These are phyloP conservation scores for Lasiodiplodia theobromae DNA, from an alignment of 2,329 filamentous ascomycete genomes.

Conservation along the genomic window DNA sequence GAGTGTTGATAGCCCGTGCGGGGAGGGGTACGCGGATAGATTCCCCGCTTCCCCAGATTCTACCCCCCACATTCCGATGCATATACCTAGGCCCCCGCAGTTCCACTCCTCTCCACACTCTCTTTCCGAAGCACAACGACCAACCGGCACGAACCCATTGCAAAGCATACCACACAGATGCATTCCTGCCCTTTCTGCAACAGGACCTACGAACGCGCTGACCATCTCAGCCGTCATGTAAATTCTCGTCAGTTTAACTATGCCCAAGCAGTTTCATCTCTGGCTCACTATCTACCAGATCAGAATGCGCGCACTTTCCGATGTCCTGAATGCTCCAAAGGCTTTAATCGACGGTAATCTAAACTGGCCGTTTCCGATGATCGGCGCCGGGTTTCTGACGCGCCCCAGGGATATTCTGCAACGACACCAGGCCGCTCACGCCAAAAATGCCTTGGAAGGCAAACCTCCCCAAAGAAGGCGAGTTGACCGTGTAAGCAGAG, in stretches of 20 bases:
- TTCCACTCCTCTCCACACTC: not conserved
- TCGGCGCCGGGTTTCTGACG: not conserved
- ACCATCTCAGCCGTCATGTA: constrained; percentile 42
- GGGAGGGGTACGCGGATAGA: not conserved
- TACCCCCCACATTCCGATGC: constrained; percentile 21
- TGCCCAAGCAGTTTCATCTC: no score
- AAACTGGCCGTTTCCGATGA: not conserved
- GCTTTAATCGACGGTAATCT: constrained; percentile 37
- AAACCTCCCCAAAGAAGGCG: constrained; percentile 34
- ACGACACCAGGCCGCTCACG: constrained; percentile 40
- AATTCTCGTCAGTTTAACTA: constrained; percentile 36
- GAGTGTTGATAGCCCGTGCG: no score
- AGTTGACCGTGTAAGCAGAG: constrained; percentile 38
- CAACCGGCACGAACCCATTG: not conserved
- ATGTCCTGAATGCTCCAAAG: constrained; percentile 40
- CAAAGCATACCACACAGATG: constrained; percentile 10
- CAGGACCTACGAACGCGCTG: constrained; percentile 39
- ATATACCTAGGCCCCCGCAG: constrained; percentile 10
- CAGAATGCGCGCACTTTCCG: constrained; percentile 41
- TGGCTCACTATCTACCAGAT: not conserved
- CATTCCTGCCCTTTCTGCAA: constrained; percentile 39
- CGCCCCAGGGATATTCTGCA: constrained; percentile 37
- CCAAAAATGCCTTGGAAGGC: constrained; percentile 37
- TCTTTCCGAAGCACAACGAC: not conserved
- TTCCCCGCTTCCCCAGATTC: constrained; percentile 3